These are phyloP conservation scores for Carex myosuroides DNA, from an alignment of 176 grass and related monocot genomes.

Conservation along the genomic window DNA sequence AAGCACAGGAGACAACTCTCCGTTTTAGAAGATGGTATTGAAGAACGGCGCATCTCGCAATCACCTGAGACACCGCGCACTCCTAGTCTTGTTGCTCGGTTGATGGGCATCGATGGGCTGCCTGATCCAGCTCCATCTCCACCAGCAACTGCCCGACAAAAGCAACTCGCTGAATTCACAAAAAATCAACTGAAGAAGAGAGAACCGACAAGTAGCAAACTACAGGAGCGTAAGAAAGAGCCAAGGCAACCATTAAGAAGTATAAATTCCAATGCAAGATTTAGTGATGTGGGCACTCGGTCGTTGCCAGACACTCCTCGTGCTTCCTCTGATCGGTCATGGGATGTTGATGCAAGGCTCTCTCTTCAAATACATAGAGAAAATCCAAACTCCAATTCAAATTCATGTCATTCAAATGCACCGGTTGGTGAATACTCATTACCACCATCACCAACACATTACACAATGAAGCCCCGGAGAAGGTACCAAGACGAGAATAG, in stretches of 20 bases:
- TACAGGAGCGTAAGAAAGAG: slow-evolving; percentile 32
- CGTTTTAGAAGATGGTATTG: neutral
- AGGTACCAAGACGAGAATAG: slow-evolving; percentile 36
- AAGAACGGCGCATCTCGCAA: slow-evolving; percentile 29
- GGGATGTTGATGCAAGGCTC: slow-evolving; percentile 37
- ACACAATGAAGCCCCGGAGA: slow-evolving; percentile 19
- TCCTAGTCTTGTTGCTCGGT: slow-evolving; percentile 63
- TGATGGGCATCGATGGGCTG: slow-evolving; percentile 77
- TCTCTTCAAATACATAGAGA: slow-evolving; percentile 60
- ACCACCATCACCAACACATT: slow-evolving; percentile 45
- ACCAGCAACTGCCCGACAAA: slow-evolving; percentile 1
- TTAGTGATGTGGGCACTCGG: neutral
- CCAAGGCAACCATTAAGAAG: slow-evolving; percentile 48
- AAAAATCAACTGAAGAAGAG: neutral
- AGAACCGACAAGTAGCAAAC: slow-evolving; percentile 51
- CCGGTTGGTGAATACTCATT: slow-evolving; percentile 35
- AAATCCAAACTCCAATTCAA: slow-evolving; percentile 10
- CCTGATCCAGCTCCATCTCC: slow-evolving; percentile 38
- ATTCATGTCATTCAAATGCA: neutral
- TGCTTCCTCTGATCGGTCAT: slow-evolving; percentile 29
- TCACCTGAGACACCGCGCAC: slow-evolving; percentile 72
- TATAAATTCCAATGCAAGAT: slow-evolving; percentile 55
- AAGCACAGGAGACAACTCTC: neutral
- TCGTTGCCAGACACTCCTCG: slow-evolving; percentile 74
- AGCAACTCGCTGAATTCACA: neutral